Evolutionary conservation across 2,329 filamentous ascomycete species (phyloP), one percentile per base, ranked within the genome.

Genomic region (Davidsoniella virescens): DNA sequence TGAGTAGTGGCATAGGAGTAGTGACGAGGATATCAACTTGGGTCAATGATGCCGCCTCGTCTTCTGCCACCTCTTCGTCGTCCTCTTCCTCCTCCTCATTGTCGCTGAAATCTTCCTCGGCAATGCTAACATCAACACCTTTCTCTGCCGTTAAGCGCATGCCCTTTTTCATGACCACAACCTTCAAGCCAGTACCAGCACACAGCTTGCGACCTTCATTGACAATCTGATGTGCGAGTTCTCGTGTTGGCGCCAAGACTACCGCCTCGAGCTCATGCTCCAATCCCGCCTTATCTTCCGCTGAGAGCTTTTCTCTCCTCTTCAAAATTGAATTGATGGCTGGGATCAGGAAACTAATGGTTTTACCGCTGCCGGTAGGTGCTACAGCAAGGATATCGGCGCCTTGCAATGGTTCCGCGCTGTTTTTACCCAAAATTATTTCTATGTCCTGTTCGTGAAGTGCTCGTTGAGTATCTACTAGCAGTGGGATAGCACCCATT

Each of bases 291-390:
- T 41, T 61, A 33, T 60, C 57, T 52, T 57, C 37, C 60, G 23
- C 20, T n/a, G 29, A n/a, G 25, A 70, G 65, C 38, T 70, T 65
- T 1, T 72, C 68, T 40, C 73, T 66, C 49, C 74, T 66, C 54
- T 73, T 70, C 56, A 85, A 69, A 40, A 94, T 79, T 43, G 76
- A 74, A 60, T 94, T 82, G 57, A 98, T 79, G 2, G 87, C 73
- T 0, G 90, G 88, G 40, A 98, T 84, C 58, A 96, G 65, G 59
- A 95, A 98, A 16, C 87, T 87, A 55, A 98, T 70, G 0, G 92
- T 98, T 70, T 98, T 98, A 42, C 92, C 92, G 62, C 90, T 96
- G 20, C 92, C 92, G 0, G 92, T 98, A 1, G 92, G 92, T 2
- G 92, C 92, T 41, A 96, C 80, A 0, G 86, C 85, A 55, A 98